Evolutionary conservation across 1,284 basidiomycete species (phyloP), one percentile per base, ranked within the genome.

Genomic region (Papiliotrema terrestris): DNA sequence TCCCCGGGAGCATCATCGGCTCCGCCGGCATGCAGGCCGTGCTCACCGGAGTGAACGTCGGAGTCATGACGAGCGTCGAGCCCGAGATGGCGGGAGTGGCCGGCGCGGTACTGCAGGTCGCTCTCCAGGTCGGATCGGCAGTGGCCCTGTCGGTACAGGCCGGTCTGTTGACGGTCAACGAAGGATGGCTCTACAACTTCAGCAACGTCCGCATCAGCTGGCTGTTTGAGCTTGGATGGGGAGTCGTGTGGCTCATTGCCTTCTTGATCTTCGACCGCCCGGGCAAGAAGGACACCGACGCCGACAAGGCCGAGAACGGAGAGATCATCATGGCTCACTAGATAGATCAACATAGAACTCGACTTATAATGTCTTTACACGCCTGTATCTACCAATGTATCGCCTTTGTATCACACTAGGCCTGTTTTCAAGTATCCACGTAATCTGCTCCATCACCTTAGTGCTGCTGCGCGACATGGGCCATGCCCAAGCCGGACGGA

Each of bases 161-260:
- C 1, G 74, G 74, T 13, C 63, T 76, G 8, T 55, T 75, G 23
- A 73, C 72, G 1, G 58, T 71, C 41, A 60, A 72, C 50, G 56
- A 65, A 1, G 73, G 73, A 22, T 54, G 60, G 8, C 51, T 75
- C 13, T 26, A 43, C 1, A 69, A 75, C 54, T 69, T 59, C 42
- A 32, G 49, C 41, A 75, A 75, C 50, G 61, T 73, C 39, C 60
- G 68, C 42, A 66, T 66, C 14, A 63, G 58, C 1, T 74, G 66
- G 49, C 72, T 71, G 60, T 77, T 75, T 58, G 60, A 68, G 55
- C 60, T 75, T 14, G 75, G 72, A 3, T 75, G 73, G 73, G 39
- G 50, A 9, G 52, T 61, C 11, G 45, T 74, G 8, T 72, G 69
- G 51, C 48, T 67, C 26, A 45, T 72, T 39, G 55, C 56, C 8